These are phyloP conservation scores for Colletotrichum sp. DNA, from an alignment of 2,329 filamentous ascomycete genomes.

Conservation along the genomic window DNA sequence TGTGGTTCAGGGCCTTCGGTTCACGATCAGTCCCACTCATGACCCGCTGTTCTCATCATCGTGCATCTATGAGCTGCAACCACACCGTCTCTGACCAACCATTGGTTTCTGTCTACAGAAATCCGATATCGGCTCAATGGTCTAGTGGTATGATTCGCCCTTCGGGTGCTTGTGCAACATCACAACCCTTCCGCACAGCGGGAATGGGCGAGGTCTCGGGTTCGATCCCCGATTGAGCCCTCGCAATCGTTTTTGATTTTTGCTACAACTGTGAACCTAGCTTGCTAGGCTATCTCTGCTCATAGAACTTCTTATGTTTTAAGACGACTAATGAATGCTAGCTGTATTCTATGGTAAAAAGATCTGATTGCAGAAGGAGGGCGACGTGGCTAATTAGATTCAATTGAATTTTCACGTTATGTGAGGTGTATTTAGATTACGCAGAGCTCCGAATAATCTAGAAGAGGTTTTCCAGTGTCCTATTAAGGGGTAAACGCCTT, in stretches of 20 bases:
- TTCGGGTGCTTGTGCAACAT: constrained; percentile 1
- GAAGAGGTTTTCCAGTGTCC: fast-evolving
- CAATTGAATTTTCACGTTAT: not conserved
- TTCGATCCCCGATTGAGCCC: constrained; percentile 10
- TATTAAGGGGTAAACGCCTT: not conserved
- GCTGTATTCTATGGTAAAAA: not conserved
- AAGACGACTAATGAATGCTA: fast-evolving
- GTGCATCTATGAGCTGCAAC: not conserved
- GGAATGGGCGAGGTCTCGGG: constrained; percentile 8
- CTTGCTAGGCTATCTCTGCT: no score
- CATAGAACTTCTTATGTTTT: not conserved
- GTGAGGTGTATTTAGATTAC: not conserved
- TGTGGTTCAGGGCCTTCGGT: not conserved
- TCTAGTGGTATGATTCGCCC: constrained; percentile 16
- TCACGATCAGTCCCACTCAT: not conserved
- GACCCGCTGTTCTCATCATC: not conserved
- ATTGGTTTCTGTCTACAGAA: not conserved
- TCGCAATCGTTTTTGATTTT: not conserved
- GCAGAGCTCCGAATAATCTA: not conserved
- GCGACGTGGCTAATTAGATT: fast-evolving
- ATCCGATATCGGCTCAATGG: constrained; percentile 6
- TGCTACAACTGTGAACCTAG: not conserved
- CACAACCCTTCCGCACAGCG: not conserved
- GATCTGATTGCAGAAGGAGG: fast-evolving
- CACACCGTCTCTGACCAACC: not conserved